Evolutionary conservation across 306 rosid species (phyloP).

Genomic region (Echinosophora koreensis): DNA sequence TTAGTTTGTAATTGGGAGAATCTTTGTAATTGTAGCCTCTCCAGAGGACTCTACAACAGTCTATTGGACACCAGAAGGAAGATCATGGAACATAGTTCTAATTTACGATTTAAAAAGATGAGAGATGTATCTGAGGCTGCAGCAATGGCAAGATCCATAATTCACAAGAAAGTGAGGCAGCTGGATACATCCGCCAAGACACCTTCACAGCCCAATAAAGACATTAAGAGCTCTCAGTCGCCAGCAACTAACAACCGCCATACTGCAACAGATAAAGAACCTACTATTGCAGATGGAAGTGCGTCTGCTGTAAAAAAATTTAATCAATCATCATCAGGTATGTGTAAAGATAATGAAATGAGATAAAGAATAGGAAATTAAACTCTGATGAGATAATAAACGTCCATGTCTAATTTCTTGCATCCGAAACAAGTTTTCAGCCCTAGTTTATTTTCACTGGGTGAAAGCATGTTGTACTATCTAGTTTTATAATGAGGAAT

Average conservation of each 20-base stretch:
- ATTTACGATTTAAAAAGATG: constrained; percentile 66
- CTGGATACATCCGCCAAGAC: constrained; percentile 60
- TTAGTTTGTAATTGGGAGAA: constrained; percentile 36
- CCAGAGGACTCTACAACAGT: constrained; percentile 69
- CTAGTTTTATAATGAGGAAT: constrained; percentile 24
- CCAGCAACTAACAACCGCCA: constrained; percentile 46
- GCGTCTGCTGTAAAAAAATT: constrained; percentile 49
- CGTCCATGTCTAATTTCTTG: constrained; percentile 24
- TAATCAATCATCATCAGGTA: constrained; percentile 64
- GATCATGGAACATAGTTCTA: constrained; percentile 62
- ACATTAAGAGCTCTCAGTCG: constrained; percentile 47
- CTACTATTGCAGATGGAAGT: constrained; percentile 47
- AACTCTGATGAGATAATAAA: background rate
- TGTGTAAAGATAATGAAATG: constrained; percentile 36
- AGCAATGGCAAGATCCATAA: constrained; percentile 72
- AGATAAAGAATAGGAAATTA: constrained; percentile 26
- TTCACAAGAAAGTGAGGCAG: constrained; percentile 77
- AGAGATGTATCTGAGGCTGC: constrained; percentile 76
- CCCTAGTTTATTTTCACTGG: constrained; percentile 23
- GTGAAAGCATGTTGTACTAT: background rate
- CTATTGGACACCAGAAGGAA: constrained; percentile 68
- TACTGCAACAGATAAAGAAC: constrained; percentile 43
- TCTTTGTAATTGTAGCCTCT: constrained; percentile 62
- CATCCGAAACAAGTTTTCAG: constrained; percentile 8
- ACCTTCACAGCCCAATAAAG: constrained; percentile 51